Evolutionary conservation across 2,329 filamentous ascomycete genomes (phyloP).

Genomic region (Trichoderma lentiforme): DNA sequence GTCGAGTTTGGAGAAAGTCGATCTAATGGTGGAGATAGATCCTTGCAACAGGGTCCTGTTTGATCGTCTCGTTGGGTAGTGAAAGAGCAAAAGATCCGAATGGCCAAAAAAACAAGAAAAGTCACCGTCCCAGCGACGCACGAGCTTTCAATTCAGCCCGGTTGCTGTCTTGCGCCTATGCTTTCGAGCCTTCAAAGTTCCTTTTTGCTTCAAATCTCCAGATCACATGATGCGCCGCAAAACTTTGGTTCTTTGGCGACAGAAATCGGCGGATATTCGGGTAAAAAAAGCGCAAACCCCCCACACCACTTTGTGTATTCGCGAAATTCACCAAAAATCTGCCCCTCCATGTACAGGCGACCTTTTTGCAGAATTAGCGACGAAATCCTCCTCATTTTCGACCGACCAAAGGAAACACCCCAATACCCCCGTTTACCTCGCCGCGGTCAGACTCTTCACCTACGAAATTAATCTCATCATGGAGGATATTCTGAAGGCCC

Average conservation of each 20-base stretch:
- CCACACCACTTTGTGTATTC: constrained; percentile 38
- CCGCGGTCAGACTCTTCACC: not conserved
- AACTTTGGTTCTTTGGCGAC: constrained; percentile 1
- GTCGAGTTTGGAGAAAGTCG: not conserved
- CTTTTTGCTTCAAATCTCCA: constrained; percentile 29
- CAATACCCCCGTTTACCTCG: not conserved
- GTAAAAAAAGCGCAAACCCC: constrained; percentile 24
- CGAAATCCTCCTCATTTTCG: not conserved
- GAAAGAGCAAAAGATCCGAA: not conserved
- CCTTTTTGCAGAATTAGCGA: constrained; percentile 22
- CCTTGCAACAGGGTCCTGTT: not conserved
- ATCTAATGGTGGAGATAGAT: not conserved
- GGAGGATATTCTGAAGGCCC: constrained; percentile 47
- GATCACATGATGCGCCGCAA: constrained; percentile 37
- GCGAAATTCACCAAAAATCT: constrained; percentile 43
- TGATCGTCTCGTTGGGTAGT: not conserved
- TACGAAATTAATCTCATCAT: constrained; percentile 24
- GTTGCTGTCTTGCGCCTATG: not conserved
- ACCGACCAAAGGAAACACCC: not conserved
- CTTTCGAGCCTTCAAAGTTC: not conserved
- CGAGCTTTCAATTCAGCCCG: not conserved
- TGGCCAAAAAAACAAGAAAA: not conserved
- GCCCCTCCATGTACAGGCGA: constrained; percentile 38
- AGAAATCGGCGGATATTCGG: constrained; percentile 35
- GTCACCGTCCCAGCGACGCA: not conserved